Conservation (phyloP, 768 basidiomycete genomes). For the Termitomyces sp. region DNA sequence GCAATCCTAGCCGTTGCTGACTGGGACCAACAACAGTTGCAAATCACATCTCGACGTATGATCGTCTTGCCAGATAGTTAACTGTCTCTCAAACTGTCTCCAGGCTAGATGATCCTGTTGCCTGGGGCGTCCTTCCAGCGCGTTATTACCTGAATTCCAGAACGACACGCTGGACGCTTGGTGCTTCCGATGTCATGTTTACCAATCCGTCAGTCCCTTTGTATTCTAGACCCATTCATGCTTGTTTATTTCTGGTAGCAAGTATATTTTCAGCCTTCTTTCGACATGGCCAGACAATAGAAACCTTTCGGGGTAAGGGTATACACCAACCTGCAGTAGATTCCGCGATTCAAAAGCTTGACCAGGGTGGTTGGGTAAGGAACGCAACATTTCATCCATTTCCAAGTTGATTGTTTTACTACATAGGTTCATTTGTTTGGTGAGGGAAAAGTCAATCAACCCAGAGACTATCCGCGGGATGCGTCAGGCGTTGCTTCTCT, state of each 20-base stretch:
- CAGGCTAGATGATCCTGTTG: slow-evolving; percentile 78
- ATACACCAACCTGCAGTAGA: slow-evolving; percentile 86
- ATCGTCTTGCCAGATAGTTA: slow-evolving; percentile 11
- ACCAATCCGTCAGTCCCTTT: slow-evolving; percentile 69
- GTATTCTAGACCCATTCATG: slow-evolving; percentile 7
- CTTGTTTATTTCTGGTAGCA: slow-evolving; percentile 22
- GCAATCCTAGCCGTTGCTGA: not conserved
- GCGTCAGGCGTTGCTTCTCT: slow-evolving; percentile 42
- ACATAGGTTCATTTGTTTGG: slow-evolving; percentile 93
- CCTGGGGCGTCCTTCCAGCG: slow-evolving; percentile 83
- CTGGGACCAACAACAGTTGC: slow-evolving; percentile 46
- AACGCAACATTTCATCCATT: not conserved
- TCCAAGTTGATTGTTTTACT: not conserved
- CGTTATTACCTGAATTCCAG: slow-evolving; percentile 50
- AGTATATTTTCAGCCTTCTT: slow-evolving; percentile 86
- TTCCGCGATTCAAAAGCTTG: slow-evolving; percentile 71
- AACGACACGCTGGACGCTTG: slow-evolving; percentile 84
- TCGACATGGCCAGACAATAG: slow-evolving; percentile 82
- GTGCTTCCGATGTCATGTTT: slow-evolving; percentile 92
- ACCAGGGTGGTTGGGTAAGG: slow-evolving; percentile 83
- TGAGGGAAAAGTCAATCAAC: slow-evolving; percentile 85
- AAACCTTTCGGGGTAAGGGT: slow-evolving; percentile 88
- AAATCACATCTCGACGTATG: slow-evolving; percentile 92
- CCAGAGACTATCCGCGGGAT: slow-evolving; percentile 38
- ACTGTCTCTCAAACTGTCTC: slow-evolving; percentile 6